Evolutionary conservation across 1,284 basidiomycete genomes (phyloP).

Genomic region (Cutaneotrichosporon sp.): DNA sequence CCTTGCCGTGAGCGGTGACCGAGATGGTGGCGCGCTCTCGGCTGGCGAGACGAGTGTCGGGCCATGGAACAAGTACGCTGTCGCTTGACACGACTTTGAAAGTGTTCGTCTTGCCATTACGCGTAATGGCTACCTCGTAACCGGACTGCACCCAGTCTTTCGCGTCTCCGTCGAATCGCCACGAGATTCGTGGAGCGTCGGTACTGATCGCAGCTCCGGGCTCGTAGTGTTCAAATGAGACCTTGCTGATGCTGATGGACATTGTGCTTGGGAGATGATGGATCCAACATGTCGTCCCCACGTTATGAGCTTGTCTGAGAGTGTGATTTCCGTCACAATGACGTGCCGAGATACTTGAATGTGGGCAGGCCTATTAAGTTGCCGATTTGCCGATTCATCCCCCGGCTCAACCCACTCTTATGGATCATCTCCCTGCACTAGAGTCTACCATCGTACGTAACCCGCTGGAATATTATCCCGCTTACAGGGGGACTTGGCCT

Average conservation of each 20-base stretch:
- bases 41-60: conserved; percentile 29
- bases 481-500: too few species aligned
- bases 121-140: conserved; percentile 34
- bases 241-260: conserved; percentile 8
- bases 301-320: too few species aligned
- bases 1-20: conserved; percentile 27
- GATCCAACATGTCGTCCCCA: too few species aligned
- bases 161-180: conserved; percentile 33
- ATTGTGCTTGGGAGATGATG: not conserved
- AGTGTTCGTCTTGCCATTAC: conserved; percentile 15
- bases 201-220: conserved; percentile 28
- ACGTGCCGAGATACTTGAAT: too few species aligned
- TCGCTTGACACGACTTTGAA: conserved; percentile 22
- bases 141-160: conserved; percentile 34
- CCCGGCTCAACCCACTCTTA: too few species aligned
- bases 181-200: conserved; percentile 34
- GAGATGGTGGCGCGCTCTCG: conserved; percentile 27
- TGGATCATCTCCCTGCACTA: too few species aligned
- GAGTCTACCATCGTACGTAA: too few species aligned
- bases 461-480: too few species aligned
- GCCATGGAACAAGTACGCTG: conserved; percentile 40
- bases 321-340: too few species aligned
- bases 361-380: too few species aligned
- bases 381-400: too few species aligned
- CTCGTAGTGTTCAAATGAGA: conserved; percentile 34